Evolutionary conservation across 2,329 filamentous ascomycete species (phyloP), one percentile per base, ranked within the genome.

Genomic region (Zymoseptoria ardabiliae): DNA sequence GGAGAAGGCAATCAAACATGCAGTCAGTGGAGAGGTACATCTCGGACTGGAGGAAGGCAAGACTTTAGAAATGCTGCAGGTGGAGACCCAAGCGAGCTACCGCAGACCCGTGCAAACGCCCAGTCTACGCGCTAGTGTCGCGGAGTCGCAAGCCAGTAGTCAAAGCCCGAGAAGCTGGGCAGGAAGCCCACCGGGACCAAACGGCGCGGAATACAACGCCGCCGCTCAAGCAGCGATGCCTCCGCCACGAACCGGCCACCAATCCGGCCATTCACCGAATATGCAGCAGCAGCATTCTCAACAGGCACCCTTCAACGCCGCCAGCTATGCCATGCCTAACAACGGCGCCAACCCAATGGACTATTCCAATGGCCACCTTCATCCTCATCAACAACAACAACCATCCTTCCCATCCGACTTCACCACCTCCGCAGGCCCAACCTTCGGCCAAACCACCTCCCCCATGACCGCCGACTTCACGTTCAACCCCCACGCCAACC

Each of bases 31-130:
- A 41, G 63, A 65, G 54, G 62, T 68, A 21, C 59, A 59, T 2
- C 62, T 69, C 23, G 70, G 65, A 7, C 59, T 72, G 23, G 69
- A 72, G 54, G 68, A 70, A 52, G 72, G 70, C 25, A 70, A 71
- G 59, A 70, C 67, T 7, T 56, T 71, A 48, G 70, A 73, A 55
- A 71, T 73, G 56, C 71, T 74, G 51, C 72, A 74, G 55, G 68
- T 70, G 55, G 71, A 72, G 59, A 72, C 66, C 4, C 71, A 73
- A 63, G 67, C 70, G 2, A 62, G 66, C 2, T 73, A 73, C 58
- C 64, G 71, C n/a, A 53, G 67, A 20, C 71, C 71, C 1, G 60
- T 73, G 8, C 67, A 70, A 50, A 72, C 71, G 17, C 66, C 68
- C 3, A 71, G 66, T 48, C 56, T 72, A 28, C 62, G 68, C n/a